Evolutionary conservation across 2,329 filamentous ascomycete genomes (phyloP).

Genomic region (Escovopsis sp.): DNA sequence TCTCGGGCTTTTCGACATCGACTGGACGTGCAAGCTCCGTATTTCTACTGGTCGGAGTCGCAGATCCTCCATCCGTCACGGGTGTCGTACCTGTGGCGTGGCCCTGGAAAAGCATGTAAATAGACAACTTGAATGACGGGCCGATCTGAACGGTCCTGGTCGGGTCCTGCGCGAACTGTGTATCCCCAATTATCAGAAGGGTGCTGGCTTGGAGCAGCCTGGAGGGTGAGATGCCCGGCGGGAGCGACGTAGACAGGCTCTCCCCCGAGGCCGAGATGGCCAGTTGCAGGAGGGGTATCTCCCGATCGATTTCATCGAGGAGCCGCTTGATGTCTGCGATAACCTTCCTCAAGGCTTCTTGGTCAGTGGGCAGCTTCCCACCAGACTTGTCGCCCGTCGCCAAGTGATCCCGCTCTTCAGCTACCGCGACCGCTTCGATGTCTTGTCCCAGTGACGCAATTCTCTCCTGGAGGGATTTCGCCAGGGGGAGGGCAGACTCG

Average conservation of each 20-base stretch:
- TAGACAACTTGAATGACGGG: constrained; percentile 67
- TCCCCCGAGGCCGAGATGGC: constrained; percentile 91
- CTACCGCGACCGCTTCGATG: constrained; percentile 52
- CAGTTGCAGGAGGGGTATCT: constrained; percentile 80
- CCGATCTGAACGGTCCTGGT: constrained; percentile 63
- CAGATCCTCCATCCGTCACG: neutral
- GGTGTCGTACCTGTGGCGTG: constrained; percentile 36
- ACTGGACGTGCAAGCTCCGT: neutral
- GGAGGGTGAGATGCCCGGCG: constrained; percentile 75
- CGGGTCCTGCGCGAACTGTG: constrained; percentile 56
- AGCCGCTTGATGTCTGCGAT: constrained; percentile 62
- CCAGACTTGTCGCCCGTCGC: constrained; percentile 24
- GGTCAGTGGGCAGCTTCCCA: constrained; percentile 21
- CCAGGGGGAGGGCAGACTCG: constrained; percentile 71
- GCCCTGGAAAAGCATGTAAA: constrained; percentile 90
- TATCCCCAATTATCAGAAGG: constrained; percentile 74
- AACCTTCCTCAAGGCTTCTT: constrained; percentile 53
- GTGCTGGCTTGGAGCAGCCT: constrained; percentile 85
- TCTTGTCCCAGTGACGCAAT: constrained; percentile 68
- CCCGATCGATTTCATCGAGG: constrained; percentile 69
- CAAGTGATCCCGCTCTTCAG: constrained; percentile 37
- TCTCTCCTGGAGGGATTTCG: constrained; percentile 68
- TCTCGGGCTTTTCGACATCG: neutral
- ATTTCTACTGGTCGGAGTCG: neutral
- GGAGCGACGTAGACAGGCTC: constrained; percentile 65